A percentile compares a stretch with the other conserved stretches of the same genome.
Evolutionary conservation across 2,329 filamentous ascomycete genomes (phyloP).

Genomic region (Didymella sp.): DNA sequence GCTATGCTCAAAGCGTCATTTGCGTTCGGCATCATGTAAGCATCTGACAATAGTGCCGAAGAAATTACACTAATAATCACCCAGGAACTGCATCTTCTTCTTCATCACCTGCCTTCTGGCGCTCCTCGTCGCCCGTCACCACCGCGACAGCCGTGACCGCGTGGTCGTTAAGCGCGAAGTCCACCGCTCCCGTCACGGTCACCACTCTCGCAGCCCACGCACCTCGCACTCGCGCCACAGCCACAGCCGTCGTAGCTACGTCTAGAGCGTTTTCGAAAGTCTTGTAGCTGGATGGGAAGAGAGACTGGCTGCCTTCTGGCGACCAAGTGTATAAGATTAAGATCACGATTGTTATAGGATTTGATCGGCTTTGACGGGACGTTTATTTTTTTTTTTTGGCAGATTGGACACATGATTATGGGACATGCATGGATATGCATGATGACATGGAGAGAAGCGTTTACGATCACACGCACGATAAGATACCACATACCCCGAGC

Average conservation of each 20-base stretch:
- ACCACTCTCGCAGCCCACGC: constrained; percentile 49
- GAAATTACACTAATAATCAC: constrained; percentile 29
- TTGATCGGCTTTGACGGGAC: constrained; percentile 12
- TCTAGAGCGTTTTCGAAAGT: constrained; percentile 23
- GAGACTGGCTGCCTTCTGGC: background rate
- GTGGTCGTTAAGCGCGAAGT: constrained; percentile 62
- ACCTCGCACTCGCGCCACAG: constrained; percentile 44
- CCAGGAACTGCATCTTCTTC: constrained; percentile 50
- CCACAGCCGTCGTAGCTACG: constrained; percentile 49
- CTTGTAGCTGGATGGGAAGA: background rate
- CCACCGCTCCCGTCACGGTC: constrained; percentile 54
- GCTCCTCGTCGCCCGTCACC: constrained; percentile 60
- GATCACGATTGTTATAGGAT: constrained; percentile 30
- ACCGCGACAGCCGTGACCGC: constrained; percentile 54
- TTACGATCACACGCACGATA: constrained; percentile 1
- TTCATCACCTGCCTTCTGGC: constrained; percentile 62
- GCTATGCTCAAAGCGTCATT: constrained; percentile 91
- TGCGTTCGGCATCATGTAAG: constrained; percentile 86
- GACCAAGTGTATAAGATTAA: constrained; percentile 7
- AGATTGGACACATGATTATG: constrained; percentile 6
- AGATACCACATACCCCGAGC: constrained; percentile 13
- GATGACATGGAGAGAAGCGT: background rate
- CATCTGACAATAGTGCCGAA: background rate
- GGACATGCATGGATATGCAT: background rate
- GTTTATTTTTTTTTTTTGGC: constrained; percentile 15